Evolutionary conservation across 164 flowering plant species (phyloP).

Genomic region (Saururus chinensis): DNA sequence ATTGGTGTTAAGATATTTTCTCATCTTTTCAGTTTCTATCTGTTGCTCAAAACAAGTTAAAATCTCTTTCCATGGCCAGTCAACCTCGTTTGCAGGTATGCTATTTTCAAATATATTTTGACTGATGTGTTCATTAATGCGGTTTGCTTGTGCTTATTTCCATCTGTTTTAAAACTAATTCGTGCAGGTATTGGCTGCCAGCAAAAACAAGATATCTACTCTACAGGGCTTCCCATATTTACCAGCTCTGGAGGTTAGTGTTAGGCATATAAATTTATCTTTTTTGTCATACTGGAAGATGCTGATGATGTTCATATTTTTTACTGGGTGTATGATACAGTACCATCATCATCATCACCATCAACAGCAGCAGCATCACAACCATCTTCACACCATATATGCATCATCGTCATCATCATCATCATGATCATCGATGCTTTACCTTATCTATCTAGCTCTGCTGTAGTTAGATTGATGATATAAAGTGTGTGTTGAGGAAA

Average conservation of each 20-base stretch:
- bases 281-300: no score
- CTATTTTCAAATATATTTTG: slow-evolving; percentile 1
- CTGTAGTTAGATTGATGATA: no score
- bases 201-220: slow-evolving; percentile 92
- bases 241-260: slow-evolving; percentile 89
- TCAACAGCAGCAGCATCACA: no score
- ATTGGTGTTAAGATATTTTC: background rate
- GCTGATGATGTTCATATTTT: no score
- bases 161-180: background rate
- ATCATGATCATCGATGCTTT: no score
- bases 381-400: no score
- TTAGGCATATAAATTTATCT: background rate
- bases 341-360: no score
- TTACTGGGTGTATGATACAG: no score
- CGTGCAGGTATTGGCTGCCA: slow-evolving; percentile 93
- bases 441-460: no score
- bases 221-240: slow-evolving; percentile 88
- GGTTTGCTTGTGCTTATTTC: background rate
- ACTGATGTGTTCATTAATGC: background rate
- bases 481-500: no score
- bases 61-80: slow-evolving; percentile 92
- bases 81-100: slow-evolving; percentile 96
- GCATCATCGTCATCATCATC: no score
- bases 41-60: slow-evolving; percentile 92
- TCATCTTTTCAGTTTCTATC: slow-evolving; percentile 67